These are phyloP conservation scores for Alternaria alternata DNA, from an alignment of 2,329 filamentous ascomycete genomes.

Conservation along the genomic window DNA sequence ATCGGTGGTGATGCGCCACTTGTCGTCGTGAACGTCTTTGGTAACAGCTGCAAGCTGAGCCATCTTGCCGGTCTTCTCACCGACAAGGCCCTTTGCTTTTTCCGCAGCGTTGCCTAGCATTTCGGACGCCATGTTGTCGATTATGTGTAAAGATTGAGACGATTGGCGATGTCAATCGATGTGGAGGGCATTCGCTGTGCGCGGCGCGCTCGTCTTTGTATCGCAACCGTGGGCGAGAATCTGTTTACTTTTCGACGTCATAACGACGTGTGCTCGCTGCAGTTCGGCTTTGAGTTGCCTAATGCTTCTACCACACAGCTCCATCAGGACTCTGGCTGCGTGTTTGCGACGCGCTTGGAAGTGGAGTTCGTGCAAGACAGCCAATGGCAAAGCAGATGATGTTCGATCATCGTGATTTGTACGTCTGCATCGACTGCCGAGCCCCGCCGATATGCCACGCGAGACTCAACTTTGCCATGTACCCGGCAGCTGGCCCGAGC, in stretches of 20 bases:
- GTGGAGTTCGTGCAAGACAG: slow-evolving; percentile 6
- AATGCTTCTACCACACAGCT: slow-evolving; percentile 20
- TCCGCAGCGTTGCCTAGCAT: slow-evolving; percentile 40
- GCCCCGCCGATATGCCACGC: slow-evolving; percentile 27
- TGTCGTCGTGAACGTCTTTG: slow-evolving; percentile 63
- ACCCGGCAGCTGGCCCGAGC: slow-evolving; percentile 11
- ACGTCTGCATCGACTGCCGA: slow-evolving; percentile 28
- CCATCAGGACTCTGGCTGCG: slow-evolving; percentile 19
- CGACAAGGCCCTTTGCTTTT: slow-evolving; percentile 45
- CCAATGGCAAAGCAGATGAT: slow-evolving; percentile 27
- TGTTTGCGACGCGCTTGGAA: slow-evolving; percentile 15
- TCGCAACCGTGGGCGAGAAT: neutral
- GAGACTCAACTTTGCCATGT: slow-evolving; percentile 32
- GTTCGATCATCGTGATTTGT: slow-evolving; percentile 19
- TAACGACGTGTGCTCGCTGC: slow-evolving; percentile 28
- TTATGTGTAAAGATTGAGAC: slow-evolving; percentile 4
- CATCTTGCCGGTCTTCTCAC: slow-evolving; percentile 61
- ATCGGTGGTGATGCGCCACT: slow-evolving; percentile 75
- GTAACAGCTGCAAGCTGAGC: slow-evolving; percentile 67
- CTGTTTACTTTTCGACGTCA: slow-evolving; percentile 31
- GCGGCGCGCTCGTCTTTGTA: slow-evolving; percentile 17
- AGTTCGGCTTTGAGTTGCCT: slow-evolving; percentile 16
- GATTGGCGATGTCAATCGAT: slow-evolving; percentile 14
- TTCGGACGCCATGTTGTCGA: slow-evolving; percentile 40
- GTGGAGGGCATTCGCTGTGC: neutral